A percentile compares a stretch with the other conserved stretches of the same genome.
These are phyloP conservation scores for Fusarium pseudoanthophilum DNA, from an alignment of 2,329 filamentous ascomycete genomes.

Conservation along the genomic window DNA sequence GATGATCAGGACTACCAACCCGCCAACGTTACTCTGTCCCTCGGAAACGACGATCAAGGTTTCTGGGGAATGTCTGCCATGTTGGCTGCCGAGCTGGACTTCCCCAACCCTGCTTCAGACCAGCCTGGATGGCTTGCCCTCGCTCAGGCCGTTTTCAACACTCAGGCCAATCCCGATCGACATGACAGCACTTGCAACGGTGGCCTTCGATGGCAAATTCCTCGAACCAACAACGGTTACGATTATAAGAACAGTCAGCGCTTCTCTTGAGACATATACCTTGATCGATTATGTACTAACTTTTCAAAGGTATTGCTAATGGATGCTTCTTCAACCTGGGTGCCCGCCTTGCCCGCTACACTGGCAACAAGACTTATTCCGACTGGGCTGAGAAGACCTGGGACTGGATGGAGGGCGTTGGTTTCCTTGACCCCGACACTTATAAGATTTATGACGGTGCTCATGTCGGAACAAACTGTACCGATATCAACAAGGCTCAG, in stretches of 20 bases:
- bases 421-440: slow-evolving; percentile 67
- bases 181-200: slow-evolving; percentile 66
- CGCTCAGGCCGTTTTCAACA: slow-evolving; percentile 72
- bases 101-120: slow-evolving; percentile 63
- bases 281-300: not conserved
- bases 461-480: slow-evolving; percentile 64
- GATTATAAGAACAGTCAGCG: slow-evolving; percentile 73
- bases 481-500: slow-evolving; percentile 63
- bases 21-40: slow-evolving; percentile 60
- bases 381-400: slow-evolving; percentile 72
- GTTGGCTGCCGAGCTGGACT: slow-evolving; percentile 66
- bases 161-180: slow-evolving; percentile 64
- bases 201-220: slow-evolving; percentile 83
- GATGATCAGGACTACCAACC: slow-evolving; percentile 66
- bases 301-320: slow-evolving; percentile 61
- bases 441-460: slow-evolving; percentile 72
- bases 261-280: not conserved
- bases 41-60: slow-evolving; percentile 73
- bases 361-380: slow-evolving; percentile 71
- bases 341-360: slow-evolving; percentile 78
- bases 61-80: slow-evolving; percentile 76
- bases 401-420: slow-evolving; percentile 67
- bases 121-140: slow-evolving; percentile 66
- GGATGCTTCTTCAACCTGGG: slow-evolving; percentile 72
- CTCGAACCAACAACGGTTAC: slow-evolving; percentile 77